Base-by-base conservation (phyloP, 2,329 filamentous ascomycete genomes). In the Colletotrichum cereale region DNA sequence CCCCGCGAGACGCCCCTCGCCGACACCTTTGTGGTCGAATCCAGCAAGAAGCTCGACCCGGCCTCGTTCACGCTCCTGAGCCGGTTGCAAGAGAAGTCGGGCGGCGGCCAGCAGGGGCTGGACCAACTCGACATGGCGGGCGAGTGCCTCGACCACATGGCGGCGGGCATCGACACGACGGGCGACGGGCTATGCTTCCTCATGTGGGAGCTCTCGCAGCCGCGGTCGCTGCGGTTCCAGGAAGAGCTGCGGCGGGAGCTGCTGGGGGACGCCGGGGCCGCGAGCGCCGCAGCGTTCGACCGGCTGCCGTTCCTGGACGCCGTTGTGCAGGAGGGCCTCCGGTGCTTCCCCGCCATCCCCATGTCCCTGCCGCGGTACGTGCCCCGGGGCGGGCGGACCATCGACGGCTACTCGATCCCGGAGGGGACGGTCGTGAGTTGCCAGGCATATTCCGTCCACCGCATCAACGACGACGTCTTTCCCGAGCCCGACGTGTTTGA, bases 401-500 rank as follows among this genome's bases (percentile, higher is more conserved):
- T 92, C 62, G 87, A 90, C 71, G 88, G 86, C 1, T 86, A 85
- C 74, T 84, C 82, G 66, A 71, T 91, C 21, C 89, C 89, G 0
- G 84, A 79, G 48, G 81, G 83, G 6, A 87, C 88, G 0, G 84
- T 89, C 50, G 89, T 90, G 62, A 90, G 89, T 77, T 87, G 86
- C 73, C 89, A 91, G 79, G 86, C 89, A 1, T 89, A 86, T 76
- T 90, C 89, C 14, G 83, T 90, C 42, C 88, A 91, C 73, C 85
- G 86, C 26, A 82, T 89, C 67, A 87, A 91, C 74, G 79, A 82
- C 14, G 86, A 90, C 67, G 91, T 94, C 1, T 98, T 97, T 78
- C 90, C 92, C 1, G 87, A 95, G 53, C 92, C 95, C 0, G 92
- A 97, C 72, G 82, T 80, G 7, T 98, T 95, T 78, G 86, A 91